Conservation (phyloP, 2,329 filamentous ascomycete species). For the Exophiala sp. region DNA sequence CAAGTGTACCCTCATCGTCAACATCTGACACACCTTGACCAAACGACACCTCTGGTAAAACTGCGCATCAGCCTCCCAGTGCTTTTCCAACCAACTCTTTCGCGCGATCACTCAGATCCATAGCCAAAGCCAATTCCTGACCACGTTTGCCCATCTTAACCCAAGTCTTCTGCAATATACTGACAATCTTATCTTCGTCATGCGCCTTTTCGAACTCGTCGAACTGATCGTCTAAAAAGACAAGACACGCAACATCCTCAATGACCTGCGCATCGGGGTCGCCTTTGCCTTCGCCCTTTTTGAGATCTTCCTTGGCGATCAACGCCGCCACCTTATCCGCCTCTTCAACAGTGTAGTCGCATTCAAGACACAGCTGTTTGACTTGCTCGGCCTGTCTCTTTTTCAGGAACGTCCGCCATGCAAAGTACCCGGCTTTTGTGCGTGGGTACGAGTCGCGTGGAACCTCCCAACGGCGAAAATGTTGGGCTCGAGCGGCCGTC, state of each 20-base stretch:
- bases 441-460: constrained; percentile 66
- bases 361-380: constrained; percentile 47
- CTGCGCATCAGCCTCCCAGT: constrained; percentile 37
- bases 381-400: constrained; percentile 64
- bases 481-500: constrained; percentile 75
- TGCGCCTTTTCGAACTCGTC: constrained; percentile 63
- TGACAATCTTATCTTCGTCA: constrained; percentile 61
- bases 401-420: constrained; percentile 69
- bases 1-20: no score
- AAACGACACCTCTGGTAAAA: background rate
- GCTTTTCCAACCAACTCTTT: constrained; percentile 59
- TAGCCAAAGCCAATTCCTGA: constrained; percentile 49
- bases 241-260: constrained; percentile 80
- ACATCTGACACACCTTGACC: background rate
- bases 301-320: constrained; percentile 71
- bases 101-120: constrained; percentile 59
- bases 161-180: constrained; percentile 29
- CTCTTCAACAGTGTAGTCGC: constrained; percentile 49
- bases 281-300: constrained; percentile 44
- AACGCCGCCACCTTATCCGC: constrained; percentile 60
- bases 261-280: constrained; percentile 63
- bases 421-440: constrained; percentile 68
- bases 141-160: constrained; percentile 24
- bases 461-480: constrained; percentile 80
- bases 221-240: constrained; percentile 82